Base-by-base conservation (phyloP, 2,329 filamentous ascomycete genomes). In the Aspergillus luchuensis region DNA sequence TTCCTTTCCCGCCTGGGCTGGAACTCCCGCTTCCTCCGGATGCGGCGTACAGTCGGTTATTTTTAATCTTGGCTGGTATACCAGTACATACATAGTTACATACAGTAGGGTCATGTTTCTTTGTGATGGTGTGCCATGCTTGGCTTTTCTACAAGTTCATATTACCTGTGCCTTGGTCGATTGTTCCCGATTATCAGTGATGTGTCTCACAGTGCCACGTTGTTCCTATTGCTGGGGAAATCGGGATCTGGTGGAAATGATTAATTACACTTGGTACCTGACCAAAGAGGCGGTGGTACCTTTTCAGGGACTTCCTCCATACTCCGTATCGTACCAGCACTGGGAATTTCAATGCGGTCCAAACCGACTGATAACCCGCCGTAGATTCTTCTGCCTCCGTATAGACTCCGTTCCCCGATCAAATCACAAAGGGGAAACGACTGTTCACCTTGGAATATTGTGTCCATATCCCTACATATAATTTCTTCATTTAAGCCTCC, bases 31-130 rank as follows among this genome's bases (percentile, higher is more conserved):
- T 50, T 52, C 41, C 33, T 38, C 62, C 62, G 63, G 52, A 63
- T 57, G 58, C 63, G 63, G 61, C 52, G 54, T 51, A 23, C 36
- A 53, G 6, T 47, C 43, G 47, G 38, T 49, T 58, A 52, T 45
- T 55, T 28, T 55, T 55, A 55, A 41, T 28, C 41, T 21, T 45
- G 41, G 41, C 41, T 13, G 41, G 3, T 10, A 45, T 19, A 23
- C 17, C 10, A 19, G 21, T 45, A 43, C 39, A 45, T 21, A 23
- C 17, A 45, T 36, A 28, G 25, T 28, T 28, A 36, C 11, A 36
- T 36, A 17, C 10, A 45, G 41, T 30, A 11, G 28, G 8, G 8
- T 7, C 17, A 21, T 13, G 41, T 45, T 45, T 21, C 41, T 21
- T 17, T 10, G 41, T 45, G 8, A 10, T 21, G 41, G 41, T 11